These are phyloP conservation scores for Phialophora chinensis DNA, from an alignment of 2,329 filamentous ascomycete genomes.

Conservation along the genomic window DNA sequence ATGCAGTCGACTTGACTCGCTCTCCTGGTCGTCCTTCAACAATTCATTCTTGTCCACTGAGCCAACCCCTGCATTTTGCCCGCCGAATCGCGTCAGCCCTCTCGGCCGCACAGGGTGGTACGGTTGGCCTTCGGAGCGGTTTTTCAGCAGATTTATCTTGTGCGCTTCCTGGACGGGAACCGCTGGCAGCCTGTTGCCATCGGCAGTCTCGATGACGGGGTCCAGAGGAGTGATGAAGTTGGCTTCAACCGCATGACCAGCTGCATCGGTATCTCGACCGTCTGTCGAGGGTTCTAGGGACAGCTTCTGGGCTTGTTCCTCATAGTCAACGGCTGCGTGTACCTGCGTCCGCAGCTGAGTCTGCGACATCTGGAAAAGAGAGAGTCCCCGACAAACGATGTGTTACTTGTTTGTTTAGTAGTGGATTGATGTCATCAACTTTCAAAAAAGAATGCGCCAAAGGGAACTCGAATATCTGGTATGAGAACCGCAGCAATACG, in stretches of 20 bases:
- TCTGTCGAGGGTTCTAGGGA: constrained; percentile 36
- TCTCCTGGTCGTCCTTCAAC: constrained; percentile 24
- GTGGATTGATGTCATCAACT: constrained; percentile 23
- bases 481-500: neutral
- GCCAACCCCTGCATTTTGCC: constrained; percentile 14
- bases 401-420: constrained; percentile 10
- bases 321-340: constrained; percentile 36
- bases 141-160: constrained; percentile 64
- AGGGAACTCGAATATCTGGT: neutral
- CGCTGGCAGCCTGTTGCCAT: constrained; percentile 69
- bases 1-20: constrained; percentile 34
- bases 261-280: constrained; percentile 14
- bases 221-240: constrained; percentile 69
- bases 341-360: constrained; percentile 31
- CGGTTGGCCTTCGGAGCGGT: constrained; percentile 33
- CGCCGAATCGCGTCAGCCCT: constrained; percentile 32
- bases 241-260: constrained; percentile 40
- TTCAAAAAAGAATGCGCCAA: neutral
- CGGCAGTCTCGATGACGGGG: constrained; percentile 71
- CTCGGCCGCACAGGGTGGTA: constrained; percentile 20
- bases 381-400: neutral
- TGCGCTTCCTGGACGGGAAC: constrained; percentile 73
- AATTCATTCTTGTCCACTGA: constrained; percentile 23
- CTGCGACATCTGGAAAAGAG: constrained; percentile 28
- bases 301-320: constrained; percentile 40